Conservation (phyloP, 2,329 filamentous ascomycete species). For the Microsporum audouinii region DNA sequence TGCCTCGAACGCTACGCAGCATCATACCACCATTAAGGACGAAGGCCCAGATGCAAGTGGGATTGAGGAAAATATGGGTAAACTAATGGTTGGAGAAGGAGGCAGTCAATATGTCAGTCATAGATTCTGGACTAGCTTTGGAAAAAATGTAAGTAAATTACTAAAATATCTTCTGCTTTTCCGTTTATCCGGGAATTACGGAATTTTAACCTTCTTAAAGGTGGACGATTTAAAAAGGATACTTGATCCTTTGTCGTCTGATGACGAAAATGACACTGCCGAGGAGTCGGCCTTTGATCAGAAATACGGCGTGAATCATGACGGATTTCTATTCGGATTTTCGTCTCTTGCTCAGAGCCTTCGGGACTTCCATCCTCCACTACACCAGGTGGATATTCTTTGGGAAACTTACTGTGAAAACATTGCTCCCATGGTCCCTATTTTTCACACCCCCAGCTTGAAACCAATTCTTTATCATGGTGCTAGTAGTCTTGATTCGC, state of each 20-base stretch:
- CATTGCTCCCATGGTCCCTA: constrained; percentile 50
- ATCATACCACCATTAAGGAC: neutral
- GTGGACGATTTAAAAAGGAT: constrained; percentile 53
- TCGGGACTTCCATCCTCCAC: constrained; percentile 44
- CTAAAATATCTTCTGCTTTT: neutral
- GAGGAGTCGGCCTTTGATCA: constrained; percentile 32
- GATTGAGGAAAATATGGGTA: constrained; percentile 39
- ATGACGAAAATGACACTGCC: constrained; percentile 44
- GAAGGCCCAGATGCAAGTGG: constrained; percentile 13
- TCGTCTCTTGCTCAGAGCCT: constrained; percentile 47
- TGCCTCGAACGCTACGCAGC: neutral
- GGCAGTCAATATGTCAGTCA: constrained; percentile 52
- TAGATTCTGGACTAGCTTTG: constrained; percentile 49
- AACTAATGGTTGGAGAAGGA: constrained; percentile 49
- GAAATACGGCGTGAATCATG: constrained; percentile 36
- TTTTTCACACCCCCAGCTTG: constrained; percentile 47
- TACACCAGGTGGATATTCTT: constrained; percentile 39
- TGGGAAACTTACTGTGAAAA: constrained; percentile 52
- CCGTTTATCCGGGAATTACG: neutral
- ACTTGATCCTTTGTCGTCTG: constrained; percentile 46
- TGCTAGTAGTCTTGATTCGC: constrained; percentile 37
- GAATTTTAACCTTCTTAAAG: constrained; percentile 19
- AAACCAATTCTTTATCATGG: constrained; percentile 42
- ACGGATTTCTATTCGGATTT: constrained; percentile 51
- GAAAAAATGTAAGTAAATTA: constrained; percentile 42